Evolutionary conservation across 805 yeast genomes (phyloP).

Genomic region (Starmera amethionina): DNA sequence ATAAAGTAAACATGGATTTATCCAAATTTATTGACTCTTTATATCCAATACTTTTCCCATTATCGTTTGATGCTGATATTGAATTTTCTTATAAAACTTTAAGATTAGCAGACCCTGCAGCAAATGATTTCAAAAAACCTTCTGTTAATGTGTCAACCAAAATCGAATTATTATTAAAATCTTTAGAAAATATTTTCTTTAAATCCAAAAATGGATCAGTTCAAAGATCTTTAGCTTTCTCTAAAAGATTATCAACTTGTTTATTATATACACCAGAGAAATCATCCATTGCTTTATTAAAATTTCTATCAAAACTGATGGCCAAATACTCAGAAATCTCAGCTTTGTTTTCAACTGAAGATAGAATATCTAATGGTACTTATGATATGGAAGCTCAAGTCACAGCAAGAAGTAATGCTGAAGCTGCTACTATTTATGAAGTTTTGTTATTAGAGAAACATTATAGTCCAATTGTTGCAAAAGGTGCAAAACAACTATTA

Average conservation of each 20-base stretch:
- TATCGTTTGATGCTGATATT: slow-evolving; percentile 71
- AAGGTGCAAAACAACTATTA: slow-evolving; percentile 41
- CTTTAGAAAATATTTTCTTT: slow-evolving; percentile 76
- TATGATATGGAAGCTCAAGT: slow-evolving; percentile 56
- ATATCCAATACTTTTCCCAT: slow-evolving; percentile 55
- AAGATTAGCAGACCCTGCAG: slow-evolving; percentile 70
- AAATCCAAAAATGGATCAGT: slow-evolving; percentile 59
- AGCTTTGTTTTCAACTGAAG: slow-evolving; percentile 81
- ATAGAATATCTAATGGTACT: slow-evolving; percentile 73
- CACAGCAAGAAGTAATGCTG: slow-evolving; percentile 72
- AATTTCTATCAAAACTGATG: slow-evolving; percentile 68
- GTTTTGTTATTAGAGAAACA: slow-evolving; percentile 68
- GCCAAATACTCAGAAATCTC: slow-evolving; percentile 62
- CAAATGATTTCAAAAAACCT: slow-evolving; percentile 40
- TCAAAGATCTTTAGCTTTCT: slow-evolving; percentile 67
- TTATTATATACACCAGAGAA: slow-evolving; percentile 79
- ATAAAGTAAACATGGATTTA: slow-evolving; percentile 71
- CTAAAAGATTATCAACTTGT: slow-evolving; percentile 65
- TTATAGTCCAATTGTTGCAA: slow-evolving; percentile 72
- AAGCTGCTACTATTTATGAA: slow-evolving; percentile 90
- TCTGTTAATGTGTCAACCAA: slow-evolving; percentile 83
- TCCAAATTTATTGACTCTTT: slow-evolving; percentile 70
- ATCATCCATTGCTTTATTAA: slow-evolving; percentile 66
- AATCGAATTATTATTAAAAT: slow-evolving; percentile 69
- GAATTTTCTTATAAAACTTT: slow-evolving; percentile 79